These are phyloP conservation scores for Moesziomyces sp. DNA, from an alignment of 1,284 basidiomycete genomes.

Conservation along the genomic window DNA sequence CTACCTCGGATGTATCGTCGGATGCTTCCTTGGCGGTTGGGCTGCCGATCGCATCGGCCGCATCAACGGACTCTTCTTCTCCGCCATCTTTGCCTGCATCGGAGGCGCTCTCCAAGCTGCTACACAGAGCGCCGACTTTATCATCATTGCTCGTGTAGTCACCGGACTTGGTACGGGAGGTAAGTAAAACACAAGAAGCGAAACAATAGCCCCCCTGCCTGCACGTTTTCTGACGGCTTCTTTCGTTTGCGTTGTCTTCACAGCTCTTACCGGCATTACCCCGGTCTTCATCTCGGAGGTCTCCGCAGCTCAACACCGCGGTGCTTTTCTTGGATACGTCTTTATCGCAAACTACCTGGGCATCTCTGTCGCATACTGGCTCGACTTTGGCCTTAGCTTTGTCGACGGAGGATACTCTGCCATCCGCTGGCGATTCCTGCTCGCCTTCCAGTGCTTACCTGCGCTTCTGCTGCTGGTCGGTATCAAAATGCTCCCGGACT, in stretches of 20 bases:
- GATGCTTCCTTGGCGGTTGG: conserved; percentile 1
- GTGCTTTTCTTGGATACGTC: neutral
- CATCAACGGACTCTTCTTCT: neutral
- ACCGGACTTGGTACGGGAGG: neutral
- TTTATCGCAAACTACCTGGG: neutral
- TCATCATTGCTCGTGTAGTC: conserved; percentile 1
- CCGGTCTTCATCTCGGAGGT: neutral
- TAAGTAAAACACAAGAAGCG: neutral
- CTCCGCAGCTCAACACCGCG: neutral
- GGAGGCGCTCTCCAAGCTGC: neutral
- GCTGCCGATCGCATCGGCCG: neutral
- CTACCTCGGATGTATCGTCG: neutral
- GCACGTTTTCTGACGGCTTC: neutral
- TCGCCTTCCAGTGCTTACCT: neutral
- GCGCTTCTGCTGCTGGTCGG: neutral
- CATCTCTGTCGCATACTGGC: neutral
- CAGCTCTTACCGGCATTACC: neutral
- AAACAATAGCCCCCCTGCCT: neutral
- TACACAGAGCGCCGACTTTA: neutral
- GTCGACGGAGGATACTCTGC: neutral
- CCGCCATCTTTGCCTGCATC: neutral
- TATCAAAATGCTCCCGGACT: neutral
- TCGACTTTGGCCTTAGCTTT: neutral
- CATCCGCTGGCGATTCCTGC: neutral
- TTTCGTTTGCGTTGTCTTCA: neutral